These are phyloP conservation scores for Maudiozyma serrabonitensis DNA, from an alignment of 805 yeast genomes.

Conservation along the genomic window DNA sequence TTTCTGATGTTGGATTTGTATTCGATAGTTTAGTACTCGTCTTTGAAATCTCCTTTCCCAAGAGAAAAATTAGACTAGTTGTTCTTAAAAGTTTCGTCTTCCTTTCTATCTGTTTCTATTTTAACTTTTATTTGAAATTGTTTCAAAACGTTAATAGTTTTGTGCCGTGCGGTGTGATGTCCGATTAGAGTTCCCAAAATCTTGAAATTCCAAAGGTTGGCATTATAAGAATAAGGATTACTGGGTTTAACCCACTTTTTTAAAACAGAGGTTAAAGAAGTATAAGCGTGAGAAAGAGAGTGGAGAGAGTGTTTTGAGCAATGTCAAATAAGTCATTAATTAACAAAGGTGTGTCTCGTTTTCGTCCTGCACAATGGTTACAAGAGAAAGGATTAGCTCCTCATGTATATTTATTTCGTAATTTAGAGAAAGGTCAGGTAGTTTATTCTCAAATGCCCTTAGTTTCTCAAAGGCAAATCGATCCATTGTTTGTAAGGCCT, in stretches of 20 bases:
- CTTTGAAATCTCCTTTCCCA: not conserved
- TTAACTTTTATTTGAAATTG: too few relatives aligned
- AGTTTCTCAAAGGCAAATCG: slow-evolving; percentile 39
- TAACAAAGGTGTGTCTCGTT: slow-evolving; percentile 26
- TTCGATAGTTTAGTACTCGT: too few relatives aligned
- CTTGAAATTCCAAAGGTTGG: too few relatives aligned
- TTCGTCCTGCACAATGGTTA: slow-evolving; percentile 52
- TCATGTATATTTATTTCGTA: slow-evolving; percentile 72
- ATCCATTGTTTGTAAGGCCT: slow-evolving; percentile 55
- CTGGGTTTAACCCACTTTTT: too few relatives aligned
- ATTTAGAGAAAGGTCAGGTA: slow-evolving; percentile 83
- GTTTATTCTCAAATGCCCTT: slow-evolving; percentile 74
- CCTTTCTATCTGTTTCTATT: too few relatives aligned
- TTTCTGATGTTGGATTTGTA: not conserved
- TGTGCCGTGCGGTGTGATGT: too few relatives aligned
- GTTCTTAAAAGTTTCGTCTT: too few relatives aligned
- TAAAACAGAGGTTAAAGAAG: too few relatives aligned
- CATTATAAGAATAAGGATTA: too few relatives aligned
- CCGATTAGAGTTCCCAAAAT: too few relatives aligned
- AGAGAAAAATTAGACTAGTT: too few relatives aligned
- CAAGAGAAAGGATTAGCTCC: slow-evolving; percentile 61
- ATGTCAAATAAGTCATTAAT: slow-evolving; percentile 1
- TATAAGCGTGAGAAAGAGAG: not conserved
- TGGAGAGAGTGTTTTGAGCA: slow-evolving; percentile 2
- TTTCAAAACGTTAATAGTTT: too few relatives aligned